A percentile compares a stretch with the other conserved stretches of the same genome.
phyloP scores from a whole-genome alignment of 2,329 filamentous ascomycete genomes.

The Phaeosphaeria sp. region DNA sequence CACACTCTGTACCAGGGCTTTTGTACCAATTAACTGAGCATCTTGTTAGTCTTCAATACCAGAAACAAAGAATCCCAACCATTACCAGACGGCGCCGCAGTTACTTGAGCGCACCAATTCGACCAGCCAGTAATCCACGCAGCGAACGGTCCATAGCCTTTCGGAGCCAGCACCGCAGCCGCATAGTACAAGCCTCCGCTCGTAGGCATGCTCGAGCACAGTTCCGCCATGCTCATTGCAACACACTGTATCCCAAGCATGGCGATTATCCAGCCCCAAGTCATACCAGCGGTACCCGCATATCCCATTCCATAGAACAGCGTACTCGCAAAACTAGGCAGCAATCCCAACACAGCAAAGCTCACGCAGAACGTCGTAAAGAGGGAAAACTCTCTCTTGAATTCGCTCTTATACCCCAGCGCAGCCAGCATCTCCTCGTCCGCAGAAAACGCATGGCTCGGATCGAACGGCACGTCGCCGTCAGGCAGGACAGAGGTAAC shows the following conservation, averaged over 20 bases:
- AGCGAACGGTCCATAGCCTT: conserved; percentile 69
- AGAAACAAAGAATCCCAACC: background rate
- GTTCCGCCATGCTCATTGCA: conserved; percentile 69
- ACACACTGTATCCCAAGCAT: conserved; percentile 76
- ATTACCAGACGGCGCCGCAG: conserved; percentile 65
- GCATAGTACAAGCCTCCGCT: conserved; percentile 77
- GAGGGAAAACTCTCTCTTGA: conserved; percentile 73
- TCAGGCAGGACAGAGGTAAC: conserved; percentile 60
- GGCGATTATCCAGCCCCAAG: conserved; percentile 77
- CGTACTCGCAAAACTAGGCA: conserved; percentile 75
- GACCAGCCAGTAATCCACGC: conserved; percentile 74
- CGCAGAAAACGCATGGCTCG: conserved; percentile 53
- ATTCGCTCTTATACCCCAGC: conserved; percentile 68
- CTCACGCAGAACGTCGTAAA: conserved; percentile 78
- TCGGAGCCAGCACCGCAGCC: conserved; percentile 71
- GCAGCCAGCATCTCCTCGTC: conserved; percentile 69
- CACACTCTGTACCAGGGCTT: too few relatives aligned
- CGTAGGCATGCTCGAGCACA: conserved; percentile 76
- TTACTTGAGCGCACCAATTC: conserved; percentile 73
- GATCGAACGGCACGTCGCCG: conserved; percentile 57
- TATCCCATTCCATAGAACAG: conserved; percentile 71
- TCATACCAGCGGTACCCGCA: conserved; percentile 59
- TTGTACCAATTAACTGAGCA: conserved; percentile 66
- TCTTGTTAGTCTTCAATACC: conserved; percentile 8
- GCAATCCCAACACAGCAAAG: conserved; percentile 73